Conservation (phyloP, 352 stramenopile genomes). For the Aphanomyces stellatus region DNA sequence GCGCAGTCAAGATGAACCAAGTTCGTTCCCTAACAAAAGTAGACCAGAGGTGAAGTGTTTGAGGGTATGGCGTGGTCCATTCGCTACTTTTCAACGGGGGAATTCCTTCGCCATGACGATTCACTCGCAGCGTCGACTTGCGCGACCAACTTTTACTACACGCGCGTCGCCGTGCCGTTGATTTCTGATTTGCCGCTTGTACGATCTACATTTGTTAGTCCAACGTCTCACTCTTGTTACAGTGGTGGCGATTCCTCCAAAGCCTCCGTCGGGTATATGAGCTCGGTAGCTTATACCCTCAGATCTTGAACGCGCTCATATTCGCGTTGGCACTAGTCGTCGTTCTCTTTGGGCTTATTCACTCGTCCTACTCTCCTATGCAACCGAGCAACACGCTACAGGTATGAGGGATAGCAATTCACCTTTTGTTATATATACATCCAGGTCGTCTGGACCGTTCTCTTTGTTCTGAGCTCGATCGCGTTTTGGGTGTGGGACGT, state of each 20-base stretch:
- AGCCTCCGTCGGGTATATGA: conserved; percentile 92
- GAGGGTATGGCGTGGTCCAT: conserved; percentile 84
- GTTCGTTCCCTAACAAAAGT: conserved; percentile 11
- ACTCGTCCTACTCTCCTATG: conserved; percentile 48
- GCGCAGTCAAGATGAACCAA: conserved; percentile 72
- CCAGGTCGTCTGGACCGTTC: conserved; percentile 55
- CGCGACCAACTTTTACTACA: conserved; percentile 82
- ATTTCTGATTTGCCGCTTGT: conserved; percentile 89
- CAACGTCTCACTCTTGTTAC: not conserved
- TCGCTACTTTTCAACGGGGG: conserved; percentile 91
- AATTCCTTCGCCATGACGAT: conserved; percentile 72
- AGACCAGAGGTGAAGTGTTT: not conserved
- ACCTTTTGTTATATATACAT: not conserved
- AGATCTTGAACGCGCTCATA: conserved; percentile 95
- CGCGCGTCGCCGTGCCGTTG: conserved; percentile 90
- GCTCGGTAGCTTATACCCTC: conserved; percentile 90
- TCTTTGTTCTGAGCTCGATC: conserved; percentile 76
- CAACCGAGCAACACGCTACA: conserved; percentile 4
- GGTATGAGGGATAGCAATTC: not conserved
- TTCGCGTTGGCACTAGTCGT: conserved; percentile 86
- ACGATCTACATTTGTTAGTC: not conserved
- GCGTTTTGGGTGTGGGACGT: conserved; percentile 81
- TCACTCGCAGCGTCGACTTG: not conserved
- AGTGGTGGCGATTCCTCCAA: conserved; percentile 95
- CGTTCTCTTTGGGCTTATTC: conserved; percentile 75